A percentile compares a stretch with the other conserved stretches of the same genome.
These are phyloP conservation scores for Saccharomycopsis capsularis DNA, from an alignment of 805 yeast species.

Conservation along the genomic window DNA sequence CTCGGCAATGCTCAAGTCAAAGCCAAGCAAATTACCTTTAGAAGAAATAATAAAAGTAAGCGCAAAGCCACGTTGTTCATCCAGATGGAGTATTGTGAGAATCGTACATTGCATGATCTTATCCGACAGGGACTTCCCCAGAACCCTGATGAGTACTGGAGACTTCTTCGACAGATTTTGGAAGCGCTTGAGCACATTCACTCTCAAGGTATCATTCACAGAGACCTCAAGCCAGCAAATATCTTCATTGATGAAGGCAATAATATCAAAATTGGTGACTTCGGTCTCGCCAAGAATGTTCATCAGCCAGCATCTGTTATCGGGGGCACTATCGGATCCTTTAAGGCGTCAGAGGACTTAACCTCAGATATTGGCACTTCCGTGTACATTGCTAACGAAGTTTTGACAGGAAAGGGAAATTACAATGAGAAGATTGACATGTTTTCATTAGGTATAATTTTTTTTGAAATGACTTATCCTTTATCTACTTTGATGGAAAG, in stretches of 20 bases:
- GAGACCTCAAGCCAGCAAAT: constrained; percentile 93
- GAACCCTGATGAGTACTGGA: constrained; percentile 79
- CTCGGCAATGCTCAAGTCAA: not conserved
- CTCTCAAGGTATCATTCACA: constrained; percentile 86
- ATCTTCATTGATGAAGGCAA: constrained; percentile 87
- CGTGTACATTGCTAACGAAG: constrained; percentile 87
- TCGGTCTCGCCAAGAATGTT: constrained; percentile 90
- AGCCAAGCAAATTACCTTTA: not conserved
- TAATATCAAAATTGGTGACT: constrained; percentile 92
- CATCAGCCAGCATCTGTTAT: constrained; percentile 38
- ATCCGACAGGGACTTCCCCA: constrained; percentile 68
- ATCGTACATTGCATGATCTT: constrained; percentile 78
- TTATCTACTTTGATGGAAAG: constrained; percentile 94
- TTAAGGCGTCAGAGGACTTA: constrained; percentile 52
- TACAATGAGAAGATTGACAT: constrained; percentile 93
- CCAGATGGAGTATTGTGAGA: constrained; percentile 98
- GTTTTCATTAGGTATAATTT: constrained; percentile 90
- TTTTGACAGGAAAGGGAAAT: constrained; percentile 59
- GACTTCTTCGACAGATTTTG: constrained; percentile 75
- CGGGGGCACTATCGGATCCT: constrained; percentile 21
- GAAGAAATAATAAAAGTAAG: not conserved
- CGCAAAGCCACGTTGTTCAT: constrained; percentile 72
- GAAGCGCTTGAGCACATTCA: constrained; percentile 92
- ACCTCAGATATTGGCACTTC: constrained; percentile 95
- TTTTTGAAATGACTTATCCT: constrained; percentile 88